Conservation (phyloP, 2,329 filamentous ascomycete species). For the Penicillium frequentans region DNA sequence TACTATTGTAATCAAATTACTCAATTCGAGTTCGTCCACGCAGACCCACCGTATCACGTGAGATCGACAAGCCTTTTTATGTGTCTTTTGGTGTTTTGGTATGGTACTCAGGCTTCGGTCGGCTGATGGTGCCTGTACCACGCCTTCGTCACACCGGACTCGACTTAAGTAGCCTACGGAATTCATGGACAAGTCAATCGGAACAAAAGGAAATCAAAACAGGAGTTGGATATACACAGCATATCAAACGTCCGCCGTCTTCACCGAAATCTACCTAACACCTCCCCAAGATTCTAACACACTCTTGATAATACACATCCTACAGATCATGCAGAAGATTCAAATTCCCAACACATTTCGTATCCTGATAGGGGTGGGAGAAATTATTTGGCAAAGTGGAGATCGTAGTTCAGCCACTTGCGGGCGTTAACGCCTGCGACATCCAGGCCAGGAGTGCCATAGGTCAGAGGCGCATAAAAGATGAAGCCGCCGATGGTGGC, state of each 20-base stretch:
- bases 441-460: conserved; percentile 84
- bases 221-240: not conserved
- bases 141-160: conserved; percentile 12
- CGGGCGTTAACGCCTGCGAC: conserved; percentile 76
- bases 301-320: conserved; percentile 10
- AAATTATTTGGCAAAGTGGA: conserved; percentile 96
- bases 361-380: not conserved
- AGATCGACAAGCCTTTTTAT: not conserved
- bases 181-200: not conserved
- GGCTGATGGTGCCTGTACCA: conserved; percentile 1
- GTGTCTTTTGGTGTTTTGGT: not conserved
- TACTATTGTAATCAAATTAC: not conserved
- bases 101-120: not conserved
- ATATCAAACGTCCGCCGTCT: not conserved
- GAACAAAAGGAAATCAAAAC: not conserved
- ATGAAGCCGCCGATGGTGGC: conserved; percentile 75
- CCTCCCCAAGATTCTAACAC: conserved; percentile 3
- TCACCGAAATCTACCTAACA: not conserved
- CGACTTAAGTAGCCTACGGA: conserved; percentile 1
- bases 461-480: conserved; percentile 93
- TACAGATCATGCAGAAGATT: conserved; percentile 4
- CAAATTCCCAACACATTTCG: not conserved
- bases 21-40: not conserved
- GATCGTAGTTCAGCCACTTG: conserved; percentile 95
- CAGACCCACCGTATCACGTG: not conserved